Conservation (phyloP, 169 alveolate species). For the Plasmodium relictum region DNA sequence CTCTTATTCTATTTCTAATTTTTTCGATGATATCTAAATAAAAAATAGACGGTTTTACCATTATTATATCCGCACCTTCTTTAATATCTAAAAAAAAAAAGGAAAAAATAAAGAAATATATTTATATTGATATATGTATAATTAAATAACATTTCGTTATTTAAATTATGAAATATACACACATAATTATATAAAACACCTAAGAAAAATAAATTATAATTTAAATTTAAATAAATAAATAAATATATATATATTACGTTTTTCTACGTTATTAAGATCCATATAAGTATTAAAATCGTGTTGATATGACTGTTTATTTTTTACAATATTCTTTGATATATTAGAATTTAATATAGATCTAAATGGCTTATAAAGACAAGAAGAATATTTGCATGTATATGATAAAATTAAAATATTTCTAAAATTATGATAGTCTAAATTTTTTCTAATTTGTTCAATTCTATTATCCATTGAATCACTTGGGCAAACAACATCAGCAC, state of each 20-base stretch:
- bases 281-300: slow-evolving; percentile 80
- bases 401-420: slow-evolving; percentile 86
- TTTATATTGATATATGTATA: background rate
- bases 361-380: slow-evolving; percentile 90
- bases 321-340: slow-evolving; percentile 77
- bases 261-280: slow-evolving; percentile 74
- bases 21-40: slow-evolving; percentile 79
- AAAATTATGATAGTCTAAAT: slow-evolving; percentile 80
- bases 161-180: too few species aligned
- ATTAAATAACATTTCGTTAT: too few species aligned
- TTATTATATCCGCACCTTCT: slow-evolving; percentile 82
- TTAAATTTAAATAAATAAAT: background rate
- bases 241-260: slow-evolving; percentile 25
- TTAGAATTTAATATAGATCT: slow-evolving; percentile 90
- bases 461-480: slow-evolving; percentile 94
- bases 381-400: slow-evolving; percentile 90
- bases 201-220: background rate
- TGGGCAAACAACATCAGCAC: slow-evolving; percentile 92
- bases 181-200: too few species aligned
- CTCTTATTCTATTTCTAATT: slow-evolving; percentile 77
- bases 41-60: slow-evolving; percentile 83
- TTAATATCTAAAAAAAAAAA: slow-evolving; percentile 75
- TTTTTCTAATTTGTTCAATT: slow-evolving; percentile 86
- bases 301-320: slow-evolving; percentile 87
- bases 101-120: slow-evolving; percentile 2